Percentiles rank a stretch among this genome's conserved stretches.
Conservation (phyloP, 2,329 filamentous ascomycete genomes). For the Claviceps sp. region DNA sequence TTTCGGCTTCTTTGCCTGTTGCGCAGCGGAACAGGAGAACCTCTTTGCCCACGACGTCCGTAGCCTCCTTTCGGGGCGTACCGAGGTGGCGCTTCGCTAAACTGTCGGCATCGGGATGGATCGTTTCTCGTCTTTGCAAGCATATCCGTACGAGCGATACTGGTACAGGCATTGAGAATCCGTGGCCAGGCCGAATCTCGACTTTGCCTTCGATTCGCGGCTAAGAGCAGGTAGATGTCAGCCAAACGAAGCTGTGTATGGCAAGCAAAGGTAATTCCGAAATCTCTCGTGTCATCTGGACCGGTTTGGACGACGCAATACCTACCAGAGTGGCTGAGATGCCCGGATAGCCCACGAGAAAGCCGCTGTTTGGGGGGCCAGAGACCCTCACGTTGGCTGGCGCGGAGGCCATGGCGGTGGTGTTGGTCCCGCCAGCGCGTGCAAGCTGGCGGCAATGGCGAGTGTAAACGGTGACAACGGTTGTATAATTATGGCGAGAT, state of each 20-base stretch:
- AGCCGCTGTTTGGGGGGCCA: slow-evolving; percentile 92
- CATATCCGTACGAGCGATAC: slow-evolving; percentile 91
- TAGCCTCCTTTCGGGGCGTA: slow-evolving; percentile 78
- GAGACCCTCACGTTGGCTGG: slow-evolving; percentile 68
- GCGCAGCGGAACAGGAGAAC: slow-evolving; percentile 81
- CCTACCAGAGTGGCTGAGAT: slow-evolving; percentile 94
- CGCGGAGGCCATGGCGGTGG: slow-evolving; percentile 19
- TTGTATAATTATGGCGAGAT: neutral
- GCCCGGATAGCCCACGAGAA: slow-evolving; percentile 91
- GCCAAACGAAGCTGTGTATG: neutral
- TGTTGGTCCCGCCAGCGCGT: slow-evolving; percentile 7
- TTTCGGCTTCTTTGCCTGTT: slow-evolving; percentile 72
- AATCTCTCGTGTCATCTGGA: neutral
- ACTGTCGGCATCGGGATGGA: slow-evolving; percentile 91
- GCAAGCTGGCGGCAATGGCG: slow-evolving; percentile 4
- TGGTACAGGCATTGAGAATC: slow-evolving; percentile 77
- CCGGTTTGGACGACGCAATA: slow-evolving; percentile 14
- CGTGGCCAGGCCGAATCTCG: slow-evolving; percentile 78
- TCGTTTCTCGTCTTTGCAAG: slow-evolving; percentile 85
- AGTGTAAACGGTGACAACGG: neutral
- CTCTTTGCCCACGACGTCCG: slow-evolving; percentile 91
- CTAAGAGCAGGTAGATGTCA: slow-evolving; percentile 29
- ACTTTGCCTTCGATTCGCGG: slow-evolving; percentile 96
- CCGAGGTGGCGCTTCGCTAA: slow-evolving; percentile 84
- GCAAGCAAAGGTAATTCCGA: neutral